These are phyloP conservation scores for Suaeda aralocaspica DNA, from an alignment of 148 eudicot species.

Conservation along the genomic window DNA sequence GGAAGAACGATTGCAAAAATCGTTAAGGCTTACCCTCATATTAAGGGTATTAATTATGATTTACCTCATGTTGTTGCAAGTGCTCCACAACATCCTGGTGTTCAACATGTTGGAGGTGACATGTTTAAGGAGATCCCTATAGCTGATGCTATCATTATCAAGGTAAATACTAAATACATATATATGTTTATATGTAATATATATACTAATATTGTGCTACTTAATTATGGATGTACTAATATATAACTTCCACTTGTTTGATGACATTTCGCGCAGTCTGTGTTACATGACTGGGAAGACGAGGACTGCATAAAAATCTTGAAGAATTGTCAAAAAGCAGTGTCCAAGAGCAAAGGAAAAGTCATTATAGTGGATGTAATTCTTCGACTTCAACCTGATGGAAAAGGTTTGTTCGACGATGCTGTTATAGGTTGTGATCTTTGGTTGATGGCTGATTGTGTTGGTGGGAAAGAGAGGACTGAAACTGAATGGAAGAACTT, in stretches of 20 bases:
- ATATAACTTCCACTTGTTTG: neutral
- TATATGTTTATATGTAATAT: no score
- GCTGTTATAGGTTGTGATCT: slow-evolving; percentile 22
- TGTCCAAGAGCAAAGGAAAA: slow-evolving; percentile 31
- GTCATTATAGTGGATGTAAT: slow-evolving; percentile 31
- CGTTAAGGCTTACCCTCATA: slow-evolving; percentile 9
- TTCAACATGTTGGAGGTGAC: neutral
- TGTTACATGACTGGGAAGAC: slow-evolving; percentile 34
- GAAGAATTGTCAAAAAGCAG: slow-evolving; percentile 31
- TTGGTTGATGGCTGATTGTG: slow-evolving; percentile 11
- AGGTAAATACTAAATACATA: neutral
- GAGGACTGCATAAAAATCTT: slow-evolving; percentile 36
- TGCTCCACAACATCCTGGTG: neutral
- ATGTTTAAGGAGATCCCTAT: slow-evolving; percentile 3
- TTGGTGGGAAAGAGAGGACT: slow-evolving; percentile 29
- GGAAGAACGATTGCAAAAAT: slow-evolving; percentile 1
- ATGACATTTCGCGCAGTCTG: neutral
- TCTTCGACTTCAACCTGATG: slow-evolving; percentile 12
- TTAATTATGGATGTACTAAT: neutral
- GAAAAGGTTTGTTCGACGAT: slow-evolving; percentile 12
- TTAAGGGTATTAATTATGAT: slow-evolving; percentile 5
- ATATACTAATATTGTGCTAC: no score
- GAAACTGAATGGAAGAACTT: slow-evolving; percentile 31
- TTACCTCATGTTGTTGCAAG: neutral
- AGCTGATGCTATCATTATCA: neutral